phyloP scores from a whole-genome alignment of 768 basidiomycete species.

The Cyclocybe cylindracea region DNA sequence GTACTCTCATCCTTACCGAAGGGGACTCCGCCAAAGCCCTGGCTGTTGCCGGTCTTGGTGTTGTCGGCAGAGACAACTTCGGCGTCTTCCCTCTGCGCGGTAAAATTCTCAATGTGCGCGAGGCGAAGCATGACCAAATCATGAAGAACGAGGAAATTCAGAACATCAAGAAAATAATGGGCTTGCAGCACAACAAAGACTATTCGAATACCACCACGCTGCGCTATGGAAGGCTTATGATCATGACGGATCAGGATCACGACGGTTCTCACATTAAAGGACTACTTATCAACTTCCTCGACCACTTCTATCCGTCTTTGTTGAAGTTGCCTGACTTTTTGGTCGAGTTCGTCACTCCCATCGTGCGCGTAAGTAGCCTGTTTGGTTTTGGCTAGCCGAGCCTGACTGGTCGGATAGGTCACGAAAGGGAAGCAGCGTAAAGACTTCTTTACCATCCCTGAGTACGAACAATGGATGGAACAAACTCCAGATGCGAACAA shows the following conservation, averaged over 20 bases:
- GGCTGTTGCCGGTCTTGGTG: constrained; percentile 90
- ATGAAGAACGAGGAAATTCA: constrained; percentile 98
- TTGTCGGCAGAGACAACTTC: constrained; percentile 95
- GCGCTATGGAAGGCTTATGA: constrained; percentile 95
- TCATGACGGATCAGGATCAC: constrained; percentile 99
- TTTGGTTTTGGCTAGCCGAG: not conserved
- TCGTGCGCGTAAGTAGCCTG: constrained; percentile 73
- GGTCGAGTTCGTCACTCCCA: constrained; percentile 98
- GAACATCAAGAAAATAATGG: constrained; percentile 98
- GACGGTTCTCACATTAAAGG: constrained; percentile 99
- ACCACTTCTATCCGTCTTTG: constrained; percentile 95
- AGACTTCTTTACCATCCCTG: constrained; percentile 96
- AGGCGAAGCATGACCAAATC: constrained; percentile 94
- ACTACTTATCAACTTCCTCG: constrained; percentile 96
- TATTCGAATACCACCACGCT: constrained; percentile 69
- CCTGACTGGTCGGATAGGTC: constrained; percentile 43
- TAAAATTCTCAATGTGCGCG: constrained; percentile 95
- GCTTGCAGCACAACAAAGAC: constrained; percentile 90
- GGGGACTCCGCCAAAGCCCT: constrained; percentile 98
- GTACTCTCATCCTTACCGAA: constrained; percentile 97
- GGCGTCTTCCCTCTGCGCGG: constrained; percentile 98
- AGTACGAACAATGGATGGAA: constrained; percentile 92
- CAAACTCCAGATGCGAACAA: constrained; percentile 71
- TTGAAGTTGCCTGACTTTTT: constrained; percentile 89
- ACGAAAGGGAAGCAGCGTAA: constrained; percentile 76